A percentile compares a stretch with the other conserved stretches of the same genome.
These are phyloP conservation scores for Trichoderma citrinoviride DNA, from an alignment of 2,329 filamentous ascomycete species.

Conservation along the genomic window DNA sequence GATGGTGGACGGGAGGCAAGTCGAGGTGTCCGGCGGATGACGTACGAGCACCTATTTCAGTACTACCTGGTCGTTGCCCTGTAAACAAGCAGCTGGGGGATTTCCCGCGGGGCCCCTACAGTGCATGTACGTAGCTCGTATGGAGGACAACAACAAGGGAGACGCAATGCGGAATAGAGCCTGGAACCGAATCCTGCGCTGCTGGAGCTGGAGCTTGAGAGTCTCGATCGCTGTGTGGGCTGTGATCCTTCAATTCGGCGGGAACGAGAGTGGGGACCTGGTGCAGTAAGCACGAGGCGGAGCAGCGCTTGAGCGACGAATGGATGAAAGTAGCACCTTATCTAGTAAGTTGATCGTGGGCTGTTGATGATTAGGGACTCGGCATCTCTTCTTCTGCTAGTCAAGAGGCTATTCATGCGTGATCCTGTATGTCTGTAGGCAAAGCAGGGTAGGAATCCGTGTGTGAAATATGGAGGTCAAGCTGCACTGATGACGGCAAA, in stretches of 20 bases:
- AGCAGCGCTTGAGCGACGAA: not conserved
- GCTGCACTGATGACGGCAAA: slow-evolving; percentile 6
- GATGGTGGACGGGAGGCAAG: not conserved
- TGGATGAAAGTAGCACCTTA: not conserved
- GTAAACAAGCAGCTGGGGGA: not conserved
- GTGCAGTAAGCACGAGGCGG: slow-evolving; percentile 12
- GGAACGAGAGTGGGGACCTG: not conserved
- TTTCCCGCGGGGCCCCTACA: not conserved
- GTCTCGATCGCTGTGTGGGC: slow-evolving; percentile 8
- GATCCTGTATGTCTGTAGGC: no score
- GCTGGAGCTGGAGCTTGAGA: not conserved
- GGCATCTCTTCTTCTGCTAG: not conserved
- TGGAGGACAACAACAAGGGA: not conserved
- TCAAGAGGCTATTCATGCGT: no score
- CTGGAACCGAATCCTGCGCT: not conserved
- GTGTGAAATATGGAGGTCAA: not conserved
- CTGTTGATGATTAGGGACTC: not conserved
- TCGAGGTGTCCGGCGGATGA: not conserved
- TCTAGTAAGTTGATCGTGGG: not conserved
- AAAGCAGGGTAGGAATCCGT: no score
- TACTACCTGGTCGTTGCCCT: slow-evolving; percentile 7
- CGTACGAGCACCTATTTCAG: slow-evolving; percentile 18
- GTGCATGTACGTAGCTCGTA: not conserved
- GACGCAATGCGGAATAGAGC: not conserved
- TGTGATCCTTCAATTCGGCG: slow-evolving; percentile 17